Conservation (phyloP, 805 yeast species). For the Ogataea pini region DNA sequence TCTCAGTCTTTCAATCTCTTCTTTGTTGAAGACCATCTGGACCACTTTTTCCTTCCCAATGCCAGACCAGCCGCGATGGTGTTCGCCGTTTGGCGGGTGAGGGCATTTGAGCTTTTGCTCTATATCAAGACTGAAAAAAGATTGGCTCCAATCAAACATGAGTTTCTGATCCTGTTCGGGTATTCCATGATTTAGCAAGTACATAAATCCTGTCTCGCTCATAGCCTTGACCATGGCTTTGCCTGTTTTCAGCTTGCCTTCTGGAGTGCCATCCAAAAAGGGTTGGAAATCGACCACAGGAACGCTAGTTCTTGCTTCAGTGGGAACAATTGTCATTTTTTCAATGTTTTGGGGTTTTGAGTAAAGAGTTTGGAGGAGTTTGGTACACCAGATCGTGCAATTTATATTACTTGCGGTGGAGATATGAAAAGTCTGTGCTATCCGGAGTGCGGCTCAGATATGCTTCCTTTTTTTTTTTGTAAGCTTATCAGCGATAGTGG, state of each 20-base stretch:
- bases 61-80: constrained; percentile 31
- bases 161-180: constrained; percentile 16
- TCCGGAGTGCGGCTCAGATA: constrained; percentile 7
- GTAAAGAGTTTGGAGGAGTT: too few relatives aligned
- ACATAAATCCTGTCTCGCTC: constrained; percentile 28
- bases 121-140: constrained; percentile 28
- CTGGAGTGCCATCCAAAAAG: constrained; percentile 28
- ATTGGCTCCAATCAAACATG: constrained; percentile 24
- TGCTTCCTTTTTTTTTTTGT: too few relatives aligned
- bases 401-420: not conserved
- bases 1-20: constrained; percentile 16
- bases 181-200: constrained; percentile 26
- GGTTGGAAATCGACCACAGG: constrained; percentile 34
- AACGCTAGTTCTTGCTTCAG: too few relatives aligned
- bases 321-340: too few relatives aligned
- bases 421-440: not conserved
- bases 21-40: constrained; percentile 25
- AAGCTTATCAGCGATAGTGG: constrained; percentile 3
- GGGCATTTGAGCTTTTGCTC: constrained; percentile 29
- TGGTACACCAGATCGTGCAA: too few relatives aligned
- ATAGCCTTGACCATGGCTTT: constrained; percentile 29
- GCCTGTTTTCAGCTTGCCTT: constrained; percentile 26
- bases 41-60: constrained; percentile 28
- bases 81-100: constrained; percentile 24
- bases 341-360: too few relatives aligned